Conservation (phyloP, 177 flowering plant genomes). For the Telopea speciosissima region DNA sequence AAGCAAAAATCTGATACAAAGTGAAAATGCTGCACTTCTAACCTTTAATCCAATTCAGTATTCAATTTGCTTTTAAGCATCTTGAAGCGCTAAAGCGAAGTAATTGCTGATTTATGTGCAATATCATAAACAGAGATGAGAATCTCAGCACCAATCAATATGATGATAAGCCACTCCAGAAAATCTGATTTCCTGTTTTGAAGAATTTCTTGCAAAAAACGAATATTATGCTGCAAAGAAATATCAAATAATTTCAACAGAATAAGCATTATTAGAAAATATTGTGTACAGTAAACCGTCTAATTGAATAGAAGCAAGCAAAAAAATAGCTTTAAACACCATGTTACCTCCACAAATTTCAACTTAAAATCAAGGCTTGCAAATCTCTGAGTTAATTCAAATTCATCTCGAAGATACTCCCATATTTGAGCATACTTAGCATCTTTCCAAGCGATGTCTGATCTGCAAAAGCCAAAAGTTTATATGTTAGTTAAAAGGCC, state of each 20-base stretch:
- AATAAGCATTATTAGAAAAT: conserved; percentile 1
- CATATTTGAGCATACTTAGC: conserved; percentile 97
- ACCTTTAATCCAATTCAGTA: not conserved
- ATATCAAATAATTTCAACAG: not conserved
- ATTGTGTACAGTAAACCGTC: not conserved
- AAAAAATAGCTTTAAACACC: not conserved
- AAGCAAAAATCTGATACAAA: not conserved
- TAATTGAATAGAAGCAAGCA: not conserved
- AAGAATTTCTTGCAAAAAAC: conserved; percentile 86
- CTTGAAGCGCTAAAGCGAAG: conserved; percentile 19
- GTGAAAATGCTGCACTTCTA: conserved; percentile 3
- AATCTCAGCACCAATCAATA: conserved; percentile 78
- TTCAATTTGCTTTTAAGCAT: not conserved
- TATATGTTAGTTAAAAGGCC: not conserved
- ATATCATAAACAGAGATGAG: conserved; percentile 73
- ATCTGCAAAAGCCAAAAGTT: conserved; percentile 37
- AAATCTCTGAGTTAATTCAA: conserved; percentile 90
- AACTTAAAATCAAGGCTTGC: conserved; percentile 91
- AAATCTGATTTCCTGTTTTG: conserved; percentile 95
- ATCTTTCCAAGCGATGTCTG: conserved; percentile 97
- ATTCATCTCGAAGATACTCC: conserved; percentile 94
- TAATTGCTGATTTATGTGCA: conserved; percentile 44
- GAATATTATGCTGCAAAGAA: conserved; percentile 82
- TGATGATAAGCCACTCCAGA: conserved; percentile 88
- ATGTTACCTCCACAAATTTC: conserved; percentile 91